Conservation (phyloP, 2,329 filamentous ascomycete genomes). For the Alternaria sp. region DNA sequence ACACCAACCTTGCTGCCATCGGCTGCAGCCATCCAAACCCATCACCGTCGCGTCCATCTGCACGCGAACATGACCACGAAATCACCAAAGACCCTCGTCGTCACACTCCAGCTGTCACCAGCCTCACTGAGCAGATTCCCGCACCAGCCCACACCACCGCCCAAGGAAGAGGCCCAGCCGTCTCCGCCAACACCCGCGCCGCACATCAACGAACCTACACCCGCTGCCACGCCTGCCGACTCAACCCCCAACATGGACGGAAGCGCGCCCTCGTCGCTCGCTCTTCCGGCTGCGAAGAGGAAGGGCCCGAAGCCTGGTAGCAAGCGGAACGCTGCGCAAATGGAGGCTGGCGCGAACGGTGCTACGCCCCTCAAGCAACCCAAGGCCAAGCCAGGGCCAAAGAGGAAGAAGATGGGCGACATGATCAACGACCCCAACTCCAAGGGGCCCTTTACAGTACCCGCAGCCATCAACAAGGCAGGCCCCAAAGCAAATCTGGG, state of each 20-base stretch:
- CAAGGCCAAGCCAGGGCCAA: conserved; percentile 88
- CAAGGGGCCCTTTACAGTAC: conserved; percentile 53
- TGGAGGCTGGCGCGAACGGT: conserved; percentile 59
- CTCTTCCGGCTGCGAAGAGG: conserved; percentile 68
- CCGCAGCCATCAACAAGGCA: conserved; percentile 75
- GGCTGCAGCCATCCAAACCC: conserved; percentile 29
- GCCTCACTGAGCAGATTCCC: conserved; percentile 43
- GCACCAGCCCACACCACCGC: conserved; percentile 33
- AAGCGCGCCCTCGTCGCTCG: conserved; percentile 52
- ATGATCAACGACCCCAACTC: conserved; percentile 55
- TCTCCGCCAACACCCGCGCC: conserved; percentile 51
- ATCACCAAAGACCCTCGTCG: conserved; percentile 43
- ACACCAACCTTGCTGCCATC: conserved; percentile 23
- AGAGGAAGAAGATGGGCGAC: conserved; percentile 86
- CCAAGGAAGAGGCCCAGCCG: conserved; percentile 48
- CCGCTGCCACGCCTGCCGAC: conserved; percentile 54
- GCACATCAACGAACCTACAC: conserved; percentile 48
- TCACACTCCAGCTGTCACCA: conserved; percentile 48
- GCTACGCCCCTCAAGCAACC: conserved; percentile 67
- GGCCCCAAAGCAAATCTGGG: conserved; percentile 97
- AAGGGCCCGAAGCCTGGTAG: conserved; percentile 74
- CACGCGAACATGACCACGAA: conserved; percentile 48
- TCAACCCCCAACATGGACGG: conserved; percentile 48
- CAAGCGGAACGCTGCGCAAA: conserved; percentile 64
- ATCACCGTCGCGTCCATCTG: conserved; percentile 33